Base-by-base conservation (phyloP, 73 alveolate species). In the Halteria grandinella region DNA sequence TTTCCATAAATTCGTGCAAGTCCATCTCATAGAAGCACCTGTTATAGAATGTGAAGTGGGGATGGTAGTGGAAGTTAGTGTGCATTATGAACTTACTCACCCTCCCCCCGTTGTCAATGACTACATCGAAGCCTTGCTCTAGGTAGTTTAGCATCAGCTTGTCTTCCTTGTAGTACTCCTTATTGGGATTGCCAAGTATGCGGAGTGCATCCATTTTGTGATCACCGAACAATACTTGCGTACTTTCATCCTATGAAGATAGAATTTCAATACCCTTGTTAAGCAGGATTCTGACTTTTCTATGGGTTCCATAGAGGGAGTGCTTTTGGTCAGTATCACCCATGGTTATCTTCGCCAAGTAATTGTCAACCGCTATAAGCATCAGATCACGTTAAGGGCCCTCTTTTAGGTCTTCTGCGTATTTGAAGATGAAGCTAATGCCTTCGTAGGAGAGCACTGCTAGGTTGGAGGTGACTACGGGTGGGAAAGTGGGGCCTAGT, bases 401-500 rank as follows among this genome's bases (percentile, higher is more conserved):
- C 5, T 72, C 85, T 8, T 47, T 52, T 15, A 15, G 48, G 11
- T 36, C 75, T 14, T 73, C 71, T 10, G 59, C 17, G 49, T 75
- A 75, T 17, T 20, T 48, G 60, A 75, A 75, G n/a, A 75, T 21
- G 48, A 75, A 75, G 27, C 69, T 52, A 7, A 57, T 54, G 17
- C 60, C 63, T 0, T 27, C 75, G 40, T 75, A 75, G 20, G 45
- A 4, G n/a, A 75, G 48, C 18, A 75, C 27, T 1, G 25, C 78
- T 27, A n/a, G 25, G 57, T 55, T 57, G 21, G 52, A 69, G 31
- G 28, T 32, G 14, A 75, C 48, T 41, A 54, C 57, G 27, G 73
- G 75, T 2, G 77, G 87, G 51, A 54, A 75, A 10, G 87, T 75
- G 24, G 87, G 78, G 21, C 87, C 87, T 78, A 75, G 63, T 23